Base-by-base conservation (phyloP, 2,329 filamentous ascomycete species). In the Ophiocordyceps polyrhachis-furcata region DNA sequence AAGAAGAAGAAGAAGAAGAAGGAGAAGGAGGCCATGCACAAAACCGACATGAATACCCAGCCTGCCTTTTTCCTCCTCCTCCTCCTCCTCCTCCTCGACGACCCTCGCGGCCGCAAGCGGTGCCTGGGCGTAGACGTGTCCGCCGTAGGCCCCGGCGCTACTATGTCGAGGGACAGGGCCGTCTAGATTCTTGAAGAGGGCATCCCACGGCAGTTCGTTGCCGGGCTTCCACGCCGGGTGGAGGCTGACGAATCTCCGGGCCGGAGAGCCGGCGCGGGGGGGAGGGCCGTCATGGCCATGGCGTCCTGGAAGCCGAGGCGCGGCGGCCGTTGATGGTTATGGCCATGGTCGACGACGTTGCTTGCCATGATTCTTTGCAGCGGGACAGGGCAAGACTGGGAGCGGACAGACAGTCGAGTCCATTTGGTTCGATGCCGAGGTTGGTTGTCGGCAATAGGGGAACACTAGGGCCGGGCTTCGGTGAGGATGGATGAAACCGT, bases 31-130 rank as follows among this genome's bases (percentile, higher is more conserved):
- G 38, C n/a, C 20, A 19, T 4, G 3, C 7, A 17, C 12, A 12
- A 13, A 21, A 56, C 62, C 52, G 47, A 65, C 63, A 51, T 66
- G 63, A 41, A 66, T 60, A 1, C 58, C 60, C 3, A 62, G 53
- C 11, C 45, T 54, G 4, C 48, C 52, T 14, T 31, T 21, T 8
- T 5, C 21, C 17, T 60, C 60, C 12, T 55, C 49, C 46, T 62
- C 58, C n/a, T n/a, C n/a, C n/a, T 5, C 21, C 17, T 60, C 60
- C 12, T 55, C 49, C 46, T 62, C 58, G 7, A 59, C 53, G 4
- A 55, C 52, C 40, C 57, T 53, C 1, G 62, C 50, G 2, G 62
- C 62, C 9, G 61, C 62, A 7, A 64, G 49, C 8, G 62, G 51
- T 14, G 62, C 57, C 46, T 63, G 58, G 3, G 56, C 55, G 45